Evolutionary conservation across 345 rosid species (phyloP), one percentile per base, ranked within the genome.

Genomic region (Melaleuca quinquenervia): DNA sequence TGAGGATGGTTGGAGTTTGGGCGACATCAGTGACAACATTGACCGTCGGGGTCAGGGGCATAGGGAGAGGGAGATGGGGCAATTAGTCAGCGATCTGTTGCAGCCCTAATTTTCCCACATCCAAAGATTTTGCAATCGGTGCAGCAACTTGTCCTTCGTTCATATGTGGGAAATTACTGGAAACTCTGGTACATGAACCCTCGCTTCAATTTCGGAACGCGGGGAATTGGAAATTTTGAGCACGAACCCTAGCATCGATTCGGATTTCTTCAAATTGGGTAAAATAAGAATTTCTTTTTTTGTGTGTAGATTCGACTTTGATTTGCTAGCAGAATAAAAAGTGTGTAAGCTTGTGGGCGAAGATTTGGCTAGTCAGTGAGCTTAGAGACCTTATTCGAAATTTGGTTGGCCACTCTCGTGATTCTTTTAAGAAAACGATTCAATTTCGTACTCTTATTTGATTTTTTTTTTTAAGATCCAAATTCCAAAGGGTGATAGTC

Each of bases 1-100:
- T 94, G 84, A 95, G 98, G 52, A 96, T 86, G 70, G 96, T 88
- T 70, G 98, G 95, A 76, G 98, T 93, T 83, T 96, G 97, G 32
- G 95, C 83, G 1, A 96, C 98, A 86, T 94, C 93, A 52, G 92
- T 75, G 83, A 95, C 90, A 15, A 95, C 96, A 84, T 83, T 86
- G 64, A 92, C 90, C 99, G 96, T 94, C 83, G 95, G 88, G n/a
- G 95, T 92, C 24, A 96, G 50, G 74, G 94, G 92, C 21, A 89
- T 89, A 9, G 95, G 98, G 83, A 90, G 92, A 48, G 91, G 22
- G n/a, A 96, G 87, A 89, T 89, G 92, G 52, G 98, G 96, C 95
- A 94, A 90, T 56, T 91, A 92, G 32, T 92, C 84, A 1, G 89
- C 83, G 84, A 94, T 89, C 32, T 85, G 89, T 6, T 6, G 15